phyloP scores from a whole-genome alignment of 371 early-diverging fungal species.

The Actinomucor elegans region DNA sequence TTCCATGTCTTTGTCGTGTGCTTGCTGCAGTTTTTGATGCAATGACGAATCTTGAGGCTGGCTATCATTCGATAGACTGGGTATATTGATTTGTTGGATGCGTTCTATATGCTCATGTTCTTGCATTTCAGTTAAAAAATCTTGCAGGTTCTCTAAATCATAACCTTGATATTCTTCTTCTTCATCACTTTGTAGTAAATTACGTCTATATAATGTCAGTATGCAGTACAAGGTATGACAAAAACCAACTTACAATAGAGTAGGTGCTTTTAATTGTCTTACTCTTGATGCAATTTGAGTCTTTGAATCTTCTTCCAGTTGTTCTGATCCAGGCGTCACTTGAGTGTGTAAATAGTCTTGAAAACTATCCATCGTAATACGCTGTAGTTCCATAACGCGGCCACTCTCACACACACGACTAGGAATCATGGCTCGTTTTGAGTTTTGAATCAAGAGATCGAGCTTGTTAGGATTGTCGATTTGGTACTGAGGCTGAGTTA shows the following conservation, averaged over 20 bases:
- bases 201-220: too few species aligned
- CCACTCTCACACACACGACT: neutral
- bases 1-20: slow-evolving; percentile 9
- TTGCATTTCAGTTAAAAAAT: slow-evolving; percentile 6
- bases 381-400: neutral
- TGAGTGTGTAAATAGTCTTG: neutral
- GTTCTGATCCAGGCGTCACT: neutral
- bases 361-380: neutral
- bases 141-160: neutral
- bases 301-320: neutral
- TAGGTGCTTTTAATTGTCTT: neutral
- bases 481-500: too few species aligned
- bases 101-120: slow-evolving; percentile 6
- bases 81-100: neutral
- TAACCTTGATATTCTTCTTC: neutral
- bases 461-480: too few species aligned
- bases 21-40: slow-evolving; percentile 2
- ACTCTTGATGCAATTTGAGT: neutral
- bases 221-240: too few species aligned
- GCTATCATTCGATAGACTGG: neutral
- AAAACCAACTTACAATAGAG: slow-evolving; percentile 1
- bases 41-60: neutral
- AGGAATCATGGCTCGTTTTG: neutral
- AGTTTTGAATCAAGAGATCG: neutral
- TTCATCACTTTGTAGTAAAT: too few species aligned